Evolutionary conservation across 208 protist species (phyloP).

Genomic region (Wallacemonas sp.): DNA sequence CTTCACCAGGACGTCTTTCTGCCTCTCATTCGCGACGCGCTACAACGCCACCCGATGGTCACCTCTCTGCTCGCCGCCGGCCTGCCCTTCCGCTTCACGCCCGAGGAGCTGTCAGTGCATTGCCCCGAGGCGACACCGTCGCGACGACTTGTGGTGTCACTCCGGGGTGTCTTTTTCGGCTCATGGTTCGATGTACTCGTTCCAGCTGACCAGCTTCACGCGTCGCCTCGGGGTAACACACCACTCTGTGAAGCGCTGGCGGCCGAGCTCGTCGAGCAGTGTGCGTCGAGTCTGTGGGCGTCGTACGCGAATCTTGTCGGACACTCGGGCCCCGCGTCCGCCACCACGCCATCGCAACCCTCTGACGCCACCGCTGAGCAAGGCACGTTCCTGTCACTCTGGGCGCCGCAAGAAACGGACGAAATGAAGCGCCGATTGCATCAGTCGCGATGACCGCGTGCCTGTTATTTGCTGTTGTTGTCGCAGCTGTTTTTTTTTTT

Average conservation of each 20-base stretch:
- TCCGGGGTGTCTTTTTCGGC: constrained; percentile 73
- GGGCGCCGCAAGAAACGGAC: constrained; percentile 3
- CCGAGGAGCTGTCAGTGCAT: constrained; percentile 36
- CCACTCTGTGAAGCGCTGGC: constrained; percentile 33
- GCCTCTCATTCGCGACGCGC: constrained; percentile 24
- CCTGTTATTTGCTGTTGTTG: constrained; percentile 8
- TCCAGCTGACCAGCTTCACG: constrained; percentile 21
- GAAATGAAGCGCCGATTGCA: no score
- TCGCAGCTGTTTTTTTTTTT: constrained; percentile 24
- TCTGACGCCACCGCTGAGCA: no score
- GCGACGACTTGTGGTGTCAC: constrained; percentile 19
- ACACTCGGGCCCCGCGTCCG: constrained; percentile 6
- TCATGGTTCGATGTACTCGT: constrained; percentile 58
- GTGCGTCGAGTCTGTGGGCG: constrained; percentile 67
- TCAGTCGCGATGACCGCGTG: no score
- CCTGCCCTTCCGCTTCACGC: constrained; percentile 46
- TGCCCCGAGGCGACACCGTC: constrained; percentile 29
- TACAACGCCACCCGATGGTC: constrained; percentile 53
- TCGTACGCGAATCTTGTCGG: constrained; percentile 72
- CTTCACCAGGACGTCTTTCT: constrained; percentile 27
- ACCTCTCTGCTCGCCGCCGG: constrained; percentile 42
- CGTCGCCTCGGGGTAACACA: constrained; percentile 19
- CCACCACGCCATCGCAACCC: no score
- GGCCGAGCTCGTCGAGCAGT: constrained; percentile 72
- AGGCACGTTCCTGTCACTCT: constrained; percentile 16